These are phyloP conservation scores for Amauroascus verrucosus DNA, from an alignment of 2,329 filamentous ascomycete genomes.

Conservation along the genomic window DNA sequence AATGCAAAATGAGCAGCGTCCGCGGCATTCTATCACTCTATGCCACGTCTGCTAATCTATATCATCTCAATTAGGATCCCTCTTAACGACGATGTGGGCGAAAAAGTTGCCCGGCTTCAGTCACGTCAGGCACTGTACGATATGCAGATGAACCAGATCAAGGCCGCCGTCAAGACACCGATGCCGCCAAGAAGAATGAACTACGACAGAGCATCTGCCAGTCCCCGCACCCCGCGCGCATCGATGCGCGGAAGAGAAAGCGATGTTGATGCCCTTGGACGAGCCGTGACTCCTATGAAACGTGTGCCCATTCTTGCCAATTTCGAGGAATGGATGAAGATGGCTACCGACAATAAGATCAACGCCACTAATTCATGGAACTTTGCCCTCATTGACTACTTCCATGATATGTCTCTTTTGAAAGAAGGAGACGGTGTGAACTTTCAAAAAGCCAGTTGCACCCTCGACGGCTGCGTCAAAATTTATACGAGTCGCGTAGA, in stretches of 20 bases:
- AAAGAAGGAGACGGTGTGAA: slow-evolving; percentile 97
- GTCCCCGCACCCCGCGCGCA: slow-evolving; percentile 42
- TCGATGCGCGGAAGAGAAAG: slow-evolving; percentile 28
- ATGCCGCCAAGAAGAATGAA: slow-evolving; percentile 28
- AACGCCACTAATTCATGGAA: slow-evolving; percentile 98
- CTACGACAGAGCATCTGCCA: slow-evolving; percentile 32
- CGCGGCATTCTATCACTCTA: neutral
- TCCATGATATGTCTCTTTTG: slow-evolving; percentile 95
- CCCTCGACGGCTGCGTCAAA: slow-evolving; percentile 94
- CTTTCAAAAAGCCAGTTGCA: slow-evolving; percentile 97
- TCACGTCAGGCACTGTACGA: slow-evolving; percentile 82
- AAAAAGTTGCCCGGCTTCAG: slow-evolving; percentile 80
- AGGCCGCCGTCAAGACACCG: slow-evolving; percentile 46
- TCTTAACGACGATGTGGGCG: slow-evolving; percentile 86
- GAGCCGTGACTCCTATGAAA: slow-evolving; percentile 87
- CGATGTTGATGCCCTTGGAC: slow-evolving; percentile 55
- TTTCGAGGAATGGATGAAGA: slow-evolving; percentile 99
- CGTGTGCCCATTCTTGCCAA: slow-evolving; percentile 91
- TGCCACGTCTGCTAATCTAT: slow-evolving; percentile 1
- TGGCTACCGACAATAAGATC: slow-evolving; percentile 99
- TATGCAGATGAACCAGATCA: slow-evolving; percentile 83
- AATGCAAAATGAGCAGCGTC: neutral
- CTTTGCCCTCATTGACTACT: slow-evolving; percentile 99
- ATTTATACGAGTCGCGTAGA: slow-evolving; percentile 98
- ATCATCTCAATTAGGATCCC: slow-evolving; percentile 56